Conservation (phyloP, 176 grass and related monocot species). For the Avena insularis region DNA sequence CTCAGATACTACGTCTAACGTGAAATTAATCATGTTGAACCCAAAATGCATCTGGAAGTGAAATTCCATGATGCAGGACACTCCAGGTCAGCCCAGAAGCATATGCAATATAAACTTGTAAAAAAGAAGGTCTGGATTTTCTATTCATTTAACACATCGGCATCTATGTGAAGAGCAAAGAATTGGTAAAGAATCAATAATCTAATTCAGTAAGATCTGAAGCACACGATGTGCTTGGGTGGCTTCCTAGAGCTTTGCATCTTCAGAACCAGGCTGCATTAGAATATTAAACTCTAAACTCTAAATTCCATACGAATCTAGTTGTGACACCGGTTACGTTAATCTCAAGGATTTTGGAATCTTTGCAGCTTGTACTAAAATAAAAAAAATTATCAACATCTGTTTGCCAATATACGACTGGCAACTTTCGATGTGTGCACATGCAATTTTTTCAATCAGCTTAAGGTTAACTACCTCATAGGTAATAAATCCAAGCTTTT, state of each 20-base stretch:
- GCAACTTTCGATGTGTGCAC: neutral
- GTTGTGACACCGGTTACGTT: neutral
- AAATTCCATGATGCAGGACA: neutral
- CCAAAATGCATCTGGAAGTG: neutral
- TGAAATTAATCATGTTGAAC: neutral
- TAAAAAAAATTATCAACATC: slow-evolving; percentile 36
- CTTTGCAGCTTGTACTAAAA: slow-evolving; percentile 38
- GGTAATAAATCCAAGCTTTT: neutral
- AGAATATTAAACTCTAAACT: neutral
- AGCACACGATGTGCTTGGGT: slow-evolving; percentile 32
- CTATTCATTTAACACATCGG: slow-evolving; percentile 25
- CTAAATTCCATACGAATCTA: slow-evolving; percentile 32
- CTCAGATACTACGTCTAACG: neutral
- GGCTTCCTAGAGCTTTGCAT: slow-evolving; percentile 36
- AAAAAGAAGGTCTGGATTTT: slow-evolving; percentile 39
- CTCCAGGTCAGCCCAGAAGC: slow-evolving; percentile 19
- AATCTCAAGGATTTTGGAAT: slow-evolving; percentile 23
- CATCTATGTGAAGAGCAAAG: slow-evolving; percentile 29
- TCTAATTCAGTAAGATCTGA: slow-evolving; percentile 54
- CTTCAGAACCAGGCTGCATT: slow-evolving; percentile 17
- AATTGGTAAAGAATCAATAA: slow-evolving; percentile 34
- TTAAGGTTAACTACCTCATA: neutral
- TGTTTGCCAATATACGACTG: neutral
- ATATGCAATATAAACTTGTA: slow-evolving; percentile 16
- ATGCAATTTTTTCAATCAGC: neutral